A percentile compares a stretch with the other conserved stretches of the same genome.
phyloP scores from a whole-genome alignment of 73 alveolate species.

The Stentor roeselii region DNA sequence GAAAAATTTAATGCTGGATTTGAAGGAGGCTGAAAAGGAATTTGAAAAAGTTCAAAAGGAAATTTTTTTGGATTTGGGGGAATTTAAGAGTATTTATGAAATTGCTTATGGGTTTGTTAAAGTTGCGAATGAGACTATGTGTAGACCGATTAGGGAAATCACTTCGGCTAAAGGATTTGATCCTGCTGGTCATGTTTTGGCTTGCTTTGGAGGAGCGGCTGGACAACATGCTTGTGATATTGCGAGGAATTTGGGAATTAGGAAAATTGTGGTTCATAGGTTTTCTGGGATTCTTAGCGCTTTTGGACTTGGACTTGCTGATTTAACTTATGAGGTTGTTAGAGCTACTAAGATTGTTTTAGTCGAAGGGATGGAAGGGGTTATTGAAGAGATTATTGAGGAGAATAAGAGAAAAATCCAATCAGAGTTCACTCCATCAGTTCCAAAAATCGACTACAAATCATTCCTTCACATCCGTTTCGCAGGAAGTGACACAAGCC shows the following conservation, averaged over 20 bases:
- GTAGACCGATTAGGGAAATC: constrained; percentile 79
- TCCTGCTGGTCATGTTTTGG: constrained; percentile 65
- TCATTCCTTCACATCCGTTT: constrained; percentile 58
- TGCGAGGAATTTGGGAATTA: constrained; percentile 73
- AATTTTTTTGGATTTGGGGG: constrained; percentile 7
- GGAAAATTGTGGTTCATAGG: constrained; percentile 49
- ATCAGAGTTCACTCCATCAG: background rate
- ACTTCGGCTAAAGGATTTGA: constrained; percentile 79
- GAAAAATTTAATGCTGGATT: constrained; percentile 63
- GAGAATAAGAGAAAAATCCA: too few relatives aligned
- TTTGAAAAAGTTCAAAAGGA: constrained; percentile 45
- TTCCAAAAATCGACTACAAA: background rate
- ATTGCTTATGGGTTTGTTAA: constrained; percentile 74
- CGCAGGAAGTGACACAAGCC: constrained; percentile 74
- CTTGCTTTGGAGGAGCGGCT: constrained; percentile 93
- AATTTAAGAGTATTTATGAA: constrained; percentile 31
- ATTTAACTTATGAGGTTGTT: constrained; percentile 36
- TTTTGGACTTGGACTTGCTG: constrained; percentile 71
- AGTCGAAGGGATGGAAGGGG: background rate
- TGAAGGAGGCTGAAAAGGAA: constrained; percentile 36
- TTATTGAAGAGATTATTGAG: background rate
- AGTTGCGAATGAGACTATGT: constrained; percentile 91
- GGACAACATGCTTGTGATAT: constrained; percentile 88
- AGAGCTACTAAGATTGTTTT: background rate
- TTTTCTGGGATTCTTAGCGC: constrained; percentile 70